A percentile compares a stretch with the other conserved stretches of the same genome.
Conservation (phyloP, 2,329 filamentous ascomycete genomes). For the Sporothrix inflata region DNA sequence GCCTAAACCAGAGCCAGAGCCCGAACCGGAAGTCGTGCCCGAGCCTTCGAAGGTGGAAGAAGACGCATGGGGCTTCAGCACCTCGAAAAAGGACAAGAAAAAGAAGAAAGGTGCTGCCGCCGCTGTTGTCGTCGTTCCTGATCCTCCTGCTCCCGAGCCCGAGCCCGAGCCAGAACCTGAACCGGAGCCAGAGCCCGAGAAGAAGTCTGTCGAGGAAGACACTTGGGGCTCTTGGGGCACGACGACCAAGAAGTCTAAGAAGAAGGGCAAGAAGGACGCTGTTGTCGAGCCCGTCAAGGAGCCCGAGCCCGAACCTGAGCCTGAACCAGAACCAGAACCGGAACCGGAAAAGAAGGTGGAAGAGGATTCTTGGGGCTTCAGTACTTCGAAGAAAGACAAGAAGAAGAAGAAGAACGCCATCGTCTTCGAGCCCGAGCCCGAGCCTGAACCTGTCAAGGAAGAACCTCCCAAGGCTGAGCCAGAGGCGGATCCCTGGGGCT, state of each 20-base stretch:
- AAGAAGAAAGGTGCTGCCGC: slow-evolving; percentile 32
- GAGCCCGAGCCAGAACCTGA: slow-evolving; percentile 22
- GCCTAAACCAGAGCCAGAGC: slow-evolving; percentile 9
- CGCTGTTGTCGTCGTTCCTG: neutral
- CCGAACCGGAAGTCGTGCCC: neutral
- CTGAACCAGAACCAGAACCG: slow-evolving; percentile 29
- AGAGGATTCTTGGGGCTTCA: slow-evolving; percentile 29
- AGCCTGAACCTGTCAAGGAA: slow-evolving; percentile 31
- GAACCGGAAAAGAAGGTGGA: slow-evolving; percentile 28
- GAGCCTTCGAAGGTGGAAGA: slow-evolving; percentile 20
- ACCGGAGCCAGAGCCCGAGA: slow-evolving; percentile 15
- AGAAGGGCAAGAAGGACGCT: slow-evolving; percentile 34
- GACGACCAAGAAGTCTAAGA: slow-evolving; percentile 48
- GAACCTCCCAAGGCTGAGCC: slow-evolving; percentile 17
- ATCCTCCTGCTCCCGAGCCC: slow-evolving; percentile 9
- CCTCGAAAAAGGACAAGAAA: slow-evolving; percentile 37
- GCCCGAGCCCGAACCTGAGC: slow-evolving; percentile 25
- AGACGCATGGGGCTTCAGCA: slow-evolving; percentile 16
- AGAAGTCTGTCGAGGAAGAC: slow-evolving; percentile 26
- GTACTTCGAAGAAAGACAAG: slow-evolving; percentile 35
- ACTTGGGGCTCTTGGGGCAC: slow-evolving; percentile 27
- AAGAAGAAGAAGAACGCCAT: slow-evolving; percentile 34
- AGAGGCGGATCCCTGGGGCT: slow-evolving; percentile 29
- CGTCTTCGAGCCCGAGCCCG: slow-evolving; percentile 33
- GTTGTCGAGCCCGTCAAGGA: slow-evolving; percentile 29